Percentiles rank a stretch among this genome's conserved stretches.
These are phyloP conservation scores for Phialocephala subalpina DNA, from an alignment of 2,329 filamentous ascomycete species.

Conservation along the genomic window DNA sequence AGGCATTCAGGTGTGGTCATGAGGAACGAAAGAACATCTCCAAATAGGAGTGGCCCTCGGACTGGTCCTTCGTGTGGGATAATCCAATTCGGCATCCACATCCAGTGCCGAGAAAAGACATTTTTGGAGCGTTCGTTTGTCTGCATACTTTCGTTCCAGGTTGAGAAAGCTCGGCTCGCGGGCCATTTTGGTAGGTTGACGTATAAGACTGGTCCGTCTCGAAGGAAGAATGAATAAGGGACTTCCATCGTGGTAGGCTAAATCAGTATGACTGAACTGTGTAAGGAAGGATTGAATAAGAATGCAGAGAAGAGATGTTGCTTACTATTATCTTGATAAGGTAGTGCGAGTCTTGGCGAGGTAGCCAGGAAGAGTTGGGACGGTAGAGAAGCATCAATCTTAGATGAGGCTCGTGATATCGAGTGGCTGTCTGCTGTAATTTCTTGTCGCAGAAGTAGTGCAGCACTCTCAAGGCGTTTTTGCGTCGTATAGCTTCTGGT, in stretches of 20 bases:
- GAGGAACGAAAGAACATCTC: slow-evolving; percentile 14
- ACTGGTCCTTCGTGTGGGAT: slow-evolving; percentile 4
- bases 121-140: neutral
- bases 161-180: slow-evolving; percentile 6
- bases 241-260: neutral
- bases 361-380: neutral
- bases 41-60: slow-evolving; percentile 8
- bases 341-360: slow-evolving; percentile 6
- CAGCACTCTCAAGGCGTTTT: neutral
- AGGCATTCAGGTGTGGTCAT: slow-evolving; percentile 15
- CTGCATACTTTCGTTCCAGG: slow-evolving; percentile 8
- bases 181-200: slow-evolving; percentile 13
- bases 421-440: neutral
- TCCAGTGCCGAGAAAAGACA: slow-evolving; percentile 10
- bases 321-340: slow-evolving; percentile 10
- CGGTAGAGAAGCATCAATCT: too few species aligned
- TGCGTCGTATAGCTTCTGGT: neutral
- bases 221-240: slow-evolving; percentile 10
- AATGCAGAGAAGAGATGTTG: neutral
- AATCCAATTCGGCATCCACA: slow-evolving; percentile 15
- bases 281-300: neutral
- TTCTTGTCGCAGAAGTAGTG: neutral
- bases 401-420: neutral
- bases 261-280: neutral
- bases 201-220: neutral